phyloP scores from a whole-genome alignment of 805 yeast species.

The Scheffersomyces amazonensis region DNA sequence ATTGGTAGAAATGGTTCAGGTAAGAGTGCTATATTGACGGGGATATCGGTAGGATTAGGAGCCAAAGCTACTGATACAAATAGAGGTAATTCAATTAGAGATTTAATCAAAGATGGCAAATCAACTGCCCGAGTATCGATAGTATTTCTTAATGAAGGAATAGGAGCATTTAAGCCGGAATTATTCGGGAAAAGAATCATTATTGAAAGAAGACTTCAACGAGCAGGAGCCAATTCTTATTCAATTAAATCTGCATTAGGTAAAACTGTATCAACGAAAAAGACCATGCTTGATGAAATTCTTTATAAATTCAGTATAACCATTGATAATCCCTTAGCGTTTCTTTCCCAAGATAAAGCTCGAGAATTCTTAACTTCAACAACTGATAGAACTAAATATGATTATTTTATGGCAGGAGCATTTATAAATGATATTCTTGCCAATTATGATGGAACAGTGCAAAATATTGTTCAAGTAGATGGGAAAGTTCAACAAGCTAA shows the following conservation, averaged over 20 bases:
- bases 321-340: slow-evolving; percentile 87
- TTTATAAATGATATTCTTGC: slow-evolving; percentile 62
- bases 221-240: slow-evolving; percentile 49
- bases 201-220: slow-evolving; percentile 63
- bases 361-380: slow-evolving; percentile 82
- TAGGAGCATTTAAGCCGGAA: slow-evolving; percentile 61
- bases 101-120: slow-evolving; percentile 74
- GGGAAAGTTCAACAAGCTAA: slow-evolving; percentile 23
- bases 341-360: slow-evolving; percentile 91
- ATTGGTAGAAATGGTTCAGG: slow-evolving; percentile 93
- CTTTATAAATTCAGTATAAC: slow-evolving; percentile 70
- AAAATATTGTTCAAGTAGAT: slow-evolving; percentile 27
- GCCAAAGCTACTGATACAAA: slow-evolving; percentile 85
- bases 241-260: slow-evolving; percentile 52
- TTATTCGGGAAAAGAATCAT: slow-evolving; percentile 66
- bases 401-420: slow-evolving; percentile 78
- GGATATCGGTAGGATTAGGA: slow-evolving; percentile 83
- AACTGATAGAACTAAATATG: slow-evolving; percentile 67
- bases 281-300: slow-evolving; percentile 63
- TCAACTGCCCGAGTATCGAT: slow-evolving; percentile 66
- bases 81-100: slow-evolving; percentile 71
- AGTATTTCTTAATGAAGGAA: slow-evolving; percentile 60
- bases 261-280: slow-evolving; percentile 55
- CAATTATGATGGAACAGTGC: slow-evolving; percentile 40
- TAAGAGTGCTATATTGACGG: slow-evolving; percentile 83